A percentile compares a stretch with the other conserved stretches of the same genome.
These are phyloP conservation scores for Malassezia cuniculi DNA, from an alignment of 1,284 basidiomycete genomes.

Conservation along the genomic window DNA sequence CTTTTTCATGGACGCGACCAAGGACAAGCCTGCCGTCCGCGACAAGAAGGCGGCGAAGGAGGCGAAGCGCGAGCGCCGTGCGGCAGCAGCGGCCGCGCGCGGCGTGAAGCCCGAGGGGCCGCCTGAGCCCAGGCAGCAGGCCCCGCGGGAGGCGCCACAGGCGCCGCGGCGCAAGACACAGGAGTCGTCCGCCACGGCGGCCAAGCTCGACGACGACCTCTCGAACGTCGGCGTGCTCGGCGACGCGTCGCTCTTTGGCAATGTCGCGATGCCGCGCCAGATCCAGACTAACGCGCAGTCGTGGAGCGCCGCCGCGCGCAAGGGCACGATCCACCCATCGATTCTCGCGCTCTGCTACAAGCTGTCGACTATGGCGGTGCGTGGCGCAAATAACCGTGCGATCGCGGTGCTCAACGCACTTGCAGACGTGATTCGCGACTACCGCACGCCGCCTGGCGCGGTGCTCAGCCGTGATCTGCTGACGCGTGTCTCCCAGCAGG, in stretches of 20 bases:
- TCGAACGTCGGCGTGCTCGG: constrained; percentile 13
- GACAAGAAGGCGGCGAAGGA: constrained; percentile 31
- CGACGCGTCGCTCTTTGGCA: constrained; percentile 34
- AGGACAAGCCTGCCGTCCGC: constrained; percentile 13
- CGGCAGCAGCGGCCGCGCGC: constrained; percentile 13
- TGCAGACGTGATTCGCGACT: constrained; percentile 39
- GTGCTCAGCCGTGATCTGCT: constrained; percentile 39
- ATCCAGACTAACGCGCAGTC: constrained; percentile 19
- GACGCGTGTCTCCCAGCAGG: constrained; percentile 53
- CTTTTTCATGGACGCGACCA: constrained; percentile 2
- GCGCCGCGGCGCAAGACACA: not conserved
- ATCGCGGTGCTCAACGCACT: constrained; percentile 37
- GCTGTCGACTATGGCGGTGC: constrained; percentile 33
- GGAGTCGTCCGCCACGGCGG: constrained; percentile 9
- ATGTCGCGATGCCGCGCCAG: constrained; percentile 26
- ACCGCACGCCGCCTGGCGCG: constrained; percentile 37
- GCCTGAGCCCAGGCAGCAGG: not conserved
- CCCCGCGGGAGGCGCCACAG: not conserved
- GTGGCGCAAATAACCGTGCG: constrained; percentile 37
- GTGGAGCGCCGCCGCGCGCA: constrained; percentile 21
- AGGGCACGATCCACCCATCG: constrained; percentile 36
- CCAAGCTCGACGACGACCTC: constrained; percentile 9
- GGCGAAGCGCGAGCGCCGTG: constrained; percentile 28
- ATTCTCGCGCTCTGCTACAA: constrained; percentile 29
- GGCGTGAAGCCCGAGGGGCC: not conserved